phyloP scores from a whole-genome alignment of 305 asterid species.

The Fraxinus floribunda region DNA sequence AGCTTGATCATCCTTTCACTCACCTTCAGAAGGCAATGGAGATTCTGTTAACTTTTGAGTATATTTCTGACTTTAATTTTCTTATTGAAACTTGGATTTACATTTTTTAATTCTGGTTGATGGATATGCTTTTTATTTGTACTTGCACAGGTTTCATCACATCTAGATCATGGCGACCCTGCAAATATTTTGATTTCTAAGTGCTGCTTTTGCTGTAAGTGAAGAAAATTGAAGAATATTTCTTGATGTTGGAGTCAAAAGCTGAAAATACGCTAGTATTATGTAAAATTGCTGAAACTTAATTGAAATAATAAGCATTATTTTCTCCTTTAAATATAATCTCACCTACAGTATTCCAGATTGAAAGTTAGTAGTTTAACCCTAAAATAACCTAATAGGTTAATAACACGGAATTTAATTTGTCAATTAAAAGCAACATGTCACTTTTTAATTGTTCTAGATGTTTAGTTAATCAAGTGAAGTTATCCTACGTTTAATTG shows the following conservation, averaged over 20 bases:
- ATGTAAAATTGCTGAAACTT: not conserved
- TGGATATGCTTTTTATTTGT: not conserved
- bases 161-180: not conserved
- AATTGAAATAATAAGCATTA: not conserved
- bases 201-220: not conserved
- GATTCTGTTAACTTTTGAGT: not conserved
- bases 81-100: not conserved
- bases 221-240: not conserved
- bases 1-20: not conserved
- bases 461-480: too few relatives aligned
- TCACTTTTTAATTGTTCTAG: too few relatives aligned
- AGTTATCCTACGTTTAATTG: too few relatives aligned
- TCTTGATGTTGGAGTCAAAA: not conserved
- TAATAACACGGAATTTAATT: too few relatives aligned
- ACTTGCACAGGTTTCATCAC: not conserved
- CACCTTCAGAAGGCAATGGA: not conserved
- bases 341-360: not conserved
- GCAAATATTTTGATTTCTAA: not conserved
- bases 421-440: too few relatives aligned
- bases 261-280: not conserved
- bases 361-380: too few relatives aligned
- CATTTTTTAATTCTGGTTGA: not conserved
- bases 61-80: not conserved
- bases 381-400: too few relatives aligned
- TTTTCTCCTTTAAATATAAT: not conserved